Conservation (phyloP, 202 grass and related monocot species). For the Setaria italica region DNA sequence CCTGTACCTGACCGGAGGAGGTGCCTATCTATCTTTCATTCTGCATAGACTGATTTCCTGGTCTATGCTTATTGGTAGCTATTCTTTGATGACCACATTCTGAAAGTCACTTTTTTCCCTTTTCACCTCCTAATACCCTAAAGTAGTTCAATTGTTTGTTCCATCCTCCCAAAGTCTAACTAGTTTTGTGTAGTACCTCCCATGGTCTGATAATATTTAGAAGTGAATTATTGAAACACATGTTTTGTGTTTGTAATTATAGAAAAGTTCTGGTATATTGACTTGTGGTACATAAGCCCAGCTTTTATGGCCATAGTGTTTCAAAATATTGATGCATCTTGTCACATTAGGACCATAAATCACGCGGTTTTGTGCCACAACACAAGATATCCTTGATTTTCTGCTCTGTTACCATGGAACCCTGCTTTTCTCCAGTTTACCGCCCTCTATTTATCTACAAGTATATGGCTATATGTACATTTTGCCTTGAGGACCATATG, state of each 20-base stretch:
- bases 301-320: background rate
- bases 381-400: background rate
- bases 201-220: background rate
- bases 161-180: background rate
- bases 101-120: background rate
- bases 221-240: background rate
- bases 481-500: background rate
- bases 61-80: background rate
- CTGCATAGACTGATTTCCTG: background rate
- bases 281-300: background rate
- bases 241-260: background rate
- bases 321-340: background rate
- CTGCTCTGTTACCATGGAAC: background rate
- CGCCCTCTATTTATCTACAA: conserved; percentile 2
- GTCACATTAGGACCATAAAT: background rate
- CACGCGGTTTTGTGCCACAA: background rate
- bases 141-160: background rate
- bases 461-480: background rate
- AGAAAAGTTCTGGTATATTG: background rate
- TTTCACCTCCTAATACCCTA: conserved; percentile 14
- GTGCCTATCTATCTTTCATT: background rate
- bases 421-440: background rate
- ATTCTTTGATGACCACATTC: background rate
- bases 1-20: background rate
- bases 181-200: too few relatives aligned